Base-by-base conservation (phyloP, 164 flowering plant species). In the Vitis rupestris region DNA sequence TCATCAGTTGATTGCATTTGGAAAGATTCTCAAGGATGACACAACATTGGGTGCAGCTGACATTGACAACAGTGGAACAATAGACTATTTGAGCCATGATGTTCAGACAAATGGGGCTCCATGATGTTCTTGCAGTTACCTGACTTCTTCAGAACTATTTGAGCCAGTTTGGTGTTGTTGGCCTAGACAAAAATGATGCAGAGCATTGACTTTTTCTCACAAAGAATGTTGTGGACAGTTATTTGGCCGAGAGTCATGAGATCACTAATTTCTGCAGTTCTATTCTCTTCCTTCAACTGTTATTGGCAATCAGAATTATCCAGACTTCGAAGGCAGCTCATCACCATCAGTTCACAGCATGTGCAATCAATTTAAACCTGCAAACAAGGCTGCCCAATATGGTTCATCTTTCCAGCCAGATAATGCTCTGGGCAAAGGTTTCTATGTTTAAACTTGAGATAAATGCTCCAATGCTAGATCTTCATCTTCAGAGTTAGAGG, bases 241-340 rank as follows among this genome's bases (percentile, higher is more conserved):
- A 55, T 68, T 59, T 85, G 77, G 86, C 83, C 55, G 88, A 85
- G 74, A 83, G 79, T 57, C 83, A 78, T 52, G 83, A 76, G 50
- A 75, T 85, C 29, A 85, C 88, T 9, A 86, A 81, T 61, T 83
- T 85, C 71, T 81, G 85, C 79, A 85, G 88, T 76, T 85, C 68
- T 83, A 85, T 78, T 83, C 86, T 2, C 82, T 85, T 65, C 86
- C 88, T 0, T 85, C 88, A 13, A 75, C 86, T 2, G 83, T 85
- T 53, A 82, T 85, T 47, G 88, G 88, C 8, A 81, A 82, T 59
- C 83, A 66, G 57, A 85, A 80, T 65, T 71, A 85, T 63, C 77
- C 86, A 19, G 1, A 67, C 63, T 57, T 66, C 83, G 76, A 81
- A 83, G 73, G 86, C 88, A 23, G 86, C 88, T 27, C 81, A 83